Base-by-base conservation (phyloP, 2,329 filamentous ascomycete species). In the Stagonosporopsis cucurbitacearum region DNA sequence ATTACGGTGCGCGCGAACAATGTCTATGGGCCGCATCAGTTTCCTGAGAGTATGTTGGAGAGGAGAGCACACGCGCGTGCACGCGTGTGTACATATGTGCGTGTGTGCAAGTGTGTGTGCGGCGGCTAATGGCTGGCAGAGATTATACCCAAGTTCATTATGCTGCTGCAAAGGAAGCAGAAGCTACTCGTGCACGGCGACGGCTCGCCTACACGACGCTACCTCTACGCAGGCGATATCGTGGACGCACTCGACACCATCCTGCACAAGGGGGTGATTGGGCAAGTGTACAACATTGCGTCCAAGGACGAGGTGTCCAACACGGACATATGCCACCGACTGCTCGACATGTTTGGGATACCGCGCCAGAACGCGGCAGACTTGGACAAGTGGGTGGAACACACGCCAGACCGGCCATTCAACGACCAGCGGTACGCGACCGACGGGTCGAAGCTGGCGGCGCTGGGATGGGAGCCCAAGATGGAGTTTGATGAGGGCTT, bases 1-100 rank as follows among this genome's bases (percentile, higher is more conserved):
- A 91, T 94, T 61, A 90, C 93, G 65, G 88, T 93, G 25, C 83
- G 90, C 45, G 89, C 89, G 72, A 94, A 94, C 79, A 94, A 95
- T 67, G 89, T 94, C 26, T 95, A 93, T 68, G 91, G 91, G 0
- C 91, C 91, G 20, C 89, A 93, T 70, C 90, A 94, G 72, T 92
- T 88, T 72, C 90, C 90, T 0, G 90, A 93, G 78, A 92, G 90
- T 92, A 77, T 75, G 88, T 76, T 5, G 8, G 5, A 2, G 4
- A 11, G 3, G 5, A 2, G 17, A 11, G 3, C 2, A 37, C 12
- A 2, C 6, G 13, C 2, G 5, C 7, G 17, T 20, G 3, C 2
- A 37, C 12, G 4, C 5, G 22, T 0, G 12, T 15, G 9, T 19
- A 13, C n/a, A 30, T 19, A 23, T n/a, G n/a, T n/a, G n/a, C 6